These are phyloP conservation scores for Oryza coarctata DNA, from an alignment of 176 grass and related monocot genomes.

Conservation along the genomic window DNA sequence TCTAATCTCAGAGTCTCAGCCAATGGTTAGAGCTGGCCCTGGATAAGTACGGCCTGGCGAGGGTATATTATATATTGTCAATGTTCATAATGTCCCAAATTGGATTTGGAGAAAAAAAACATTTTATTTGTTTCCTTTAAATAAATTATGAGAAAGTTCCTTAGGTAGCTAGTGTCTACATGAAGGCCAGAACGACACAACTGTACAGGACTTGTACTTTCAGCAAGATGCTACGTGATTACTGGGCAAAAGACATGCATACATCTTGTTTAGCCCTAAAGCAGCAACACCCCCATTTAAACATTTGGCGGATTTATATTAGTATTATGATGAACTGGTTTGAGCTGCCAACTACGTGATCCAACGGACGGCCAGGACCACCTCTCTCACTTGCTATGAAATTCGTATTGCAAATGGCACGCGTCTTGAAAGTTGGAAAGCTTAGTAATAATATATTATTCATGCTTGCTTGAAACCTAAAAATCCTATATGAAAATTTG, in stretches of 20 bases:
- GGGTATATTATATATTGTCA: background rate
- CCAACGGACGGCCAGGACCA: background rate
- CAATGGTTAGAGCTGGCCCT: slow-evolving; percentile 10
- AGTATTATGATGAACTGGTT: background rate
- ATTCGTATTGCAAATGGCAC: background rate
- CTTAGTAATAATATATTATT: background rate
- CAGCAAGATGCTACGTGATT: background rate
- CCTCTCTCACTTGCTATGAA: background rate
- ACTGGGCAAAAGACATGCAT: background rate
- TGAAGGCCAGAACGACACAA: slow-evolving; percentile 21
- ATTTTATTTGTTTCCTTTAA: background rate
- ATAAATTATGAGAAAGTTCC: background rate
- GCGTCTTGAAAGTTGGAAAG: background rate
- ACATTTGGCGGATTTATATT: background rate
- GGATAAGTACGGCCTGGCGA: slow-evolving; percentile 18
- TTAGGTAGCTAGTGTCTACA: background rate
- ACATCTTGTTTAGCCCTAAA: slow-evolving; percentile 26
- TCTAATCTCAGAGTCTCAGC: background rate
- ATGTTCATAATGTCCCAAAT: background rate
- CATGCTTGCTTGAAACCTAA: too few relatives aligned
- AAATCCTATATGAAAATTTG: too few relatives aligned
- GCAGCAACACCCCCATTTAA: background rate
- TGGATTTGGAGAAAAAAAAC: background rate
- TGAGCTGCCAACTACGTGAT: slow-evolving; percentile 19
- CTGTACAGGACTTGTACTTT: background rate